Evolutionary conservation across 1,139 yeast genomes (phyloP).

Genomic region (Sugiyamaella japonica): DNA sequence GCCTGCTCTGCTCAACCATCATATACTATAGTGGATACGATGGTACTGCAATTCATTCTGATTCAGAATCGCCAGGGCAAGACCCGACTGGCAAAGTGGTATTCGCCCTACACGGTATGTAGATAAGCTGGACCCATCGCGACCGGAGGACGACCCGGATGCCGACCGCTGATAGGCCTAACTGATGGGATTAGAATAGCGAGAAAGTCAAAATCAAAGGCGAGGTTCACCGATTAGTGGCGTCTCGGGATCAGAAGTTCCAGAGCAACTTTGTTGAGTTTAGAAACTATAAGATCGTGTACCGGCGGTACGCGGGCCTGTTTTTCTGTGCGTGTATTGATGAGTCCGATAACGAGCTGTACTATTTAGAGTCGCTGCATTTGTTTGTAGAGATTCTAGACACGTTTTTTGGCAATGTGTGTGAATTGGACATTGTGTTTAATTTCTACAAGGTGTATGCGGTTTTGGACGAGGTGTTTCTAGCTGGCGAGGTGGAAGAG

Average conservation of each 20-base stretch:
- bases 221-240: constrained; percentile 79
- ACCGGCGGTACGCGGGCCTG: constrained; percentile 88
- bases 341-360: constrained; percentile 71
- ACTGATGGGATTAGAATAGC: constrained; percentile 43
- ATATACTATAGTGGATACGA: constrained; percentile 31
- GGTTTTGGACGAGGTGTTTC: constrained; percentile 80
- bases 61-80: constrained; percentile 94
- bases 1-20: neutral
- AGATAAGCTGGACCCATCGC: too few species aligned
- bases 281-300: constrained; percentile 69
- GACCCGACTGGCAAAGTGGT: constrained; percentile 85
- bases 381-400: constrained; percentile 87
- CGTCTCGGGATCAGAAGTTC: constrained; percentile 78
- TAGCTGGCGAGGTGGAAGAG: constrained; percentile 83
- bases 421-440: constrained; percentile 92
- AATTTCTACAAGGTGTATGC: constrained; percentile 92
- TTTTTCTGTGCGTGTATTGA: constrained; percentile 83
- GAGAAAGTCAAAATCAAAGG: constrained; percentile 54
- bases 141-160: too few species aligned
- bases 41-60: constrained; percentile 77
- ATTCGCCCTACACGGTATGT: constrained; percentile 44
- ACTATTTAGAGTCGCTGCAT: constrained; percentile 81
- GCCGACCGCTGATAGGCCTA: too few species aligned
- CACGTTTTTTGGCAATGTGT: constrained; percentile 82
- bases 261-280: constrained; percentile 55